These are phyloP conservation scores for Pseudogymnoascus verrucosus DNA, from an alignment of 2,329 filamentous ascomycete species.

Conservation along the genomic window DNA sequence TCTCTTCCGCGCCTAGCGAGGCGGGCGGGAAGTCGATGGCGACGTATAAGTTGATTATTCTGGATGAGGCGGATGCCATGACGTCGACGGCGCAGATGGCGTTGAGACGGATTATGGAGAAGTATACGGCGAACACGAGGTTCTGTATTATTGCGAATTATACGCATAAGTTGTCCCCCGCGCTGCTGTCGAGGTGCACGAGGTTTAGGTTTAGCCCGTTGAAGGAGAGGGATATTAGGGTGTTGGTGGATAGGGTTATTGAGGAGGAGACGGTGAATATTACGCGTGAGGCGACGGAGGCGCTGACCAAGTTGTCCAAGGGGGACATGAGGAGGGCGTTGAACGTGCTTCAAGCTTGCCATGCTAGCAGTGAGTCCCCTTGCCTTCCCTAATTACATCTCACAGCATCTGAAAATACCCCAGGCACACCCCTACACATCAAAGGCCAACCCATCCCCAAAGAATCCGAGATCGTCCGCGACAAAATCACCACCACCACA, in stretches of 20 bases:
- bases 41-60: conserved; percentile 88
- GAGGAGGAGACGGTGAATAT: conserved; percentile 82
- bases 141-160: conserved; percentile 99
- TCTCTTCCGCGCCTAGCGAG: conserved; percentile 52
- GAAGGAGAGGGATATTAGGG: conserved; percentile 78
- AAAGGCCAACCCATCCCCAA: conserved; percentile 51
- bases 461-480: conserved; percentile 61
- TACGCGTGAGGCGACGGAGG: conserved; percentile 68
- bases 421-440: conserved; percentile 59
- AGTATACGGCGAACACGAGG: conserved; percentile 94
- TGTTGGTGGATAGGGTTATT: conserved; percentile 82
- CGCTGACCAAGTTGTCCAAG: conserved; percentile 78
- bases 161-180: conserved; percentile 92
- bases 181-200: conserved; percentile 86
- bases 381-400: neutral
- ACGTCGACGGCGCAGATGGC: conserved; percentile 99
- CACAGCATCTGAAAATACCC: neutral
- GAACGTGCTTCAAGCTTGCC: conserved; percentile 93
- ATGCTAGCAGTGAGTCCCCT: conserved; percentile 69
- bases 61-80: conserved; percentile 99
- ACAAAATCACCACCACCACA: conserved; percentile 80
- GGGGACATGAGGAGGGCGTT: conserved; percentile 93
- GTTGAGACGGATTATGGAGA: conserved; percentile 93
- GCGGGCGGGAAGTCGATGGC: conserved; percentile 46
- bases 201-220: conserved; percentile 91